Evolutionary conservation across 2,329 filamentous ascomycete species (phyloP).

Genomic region (Arthrobotrys iridis): DNA sequence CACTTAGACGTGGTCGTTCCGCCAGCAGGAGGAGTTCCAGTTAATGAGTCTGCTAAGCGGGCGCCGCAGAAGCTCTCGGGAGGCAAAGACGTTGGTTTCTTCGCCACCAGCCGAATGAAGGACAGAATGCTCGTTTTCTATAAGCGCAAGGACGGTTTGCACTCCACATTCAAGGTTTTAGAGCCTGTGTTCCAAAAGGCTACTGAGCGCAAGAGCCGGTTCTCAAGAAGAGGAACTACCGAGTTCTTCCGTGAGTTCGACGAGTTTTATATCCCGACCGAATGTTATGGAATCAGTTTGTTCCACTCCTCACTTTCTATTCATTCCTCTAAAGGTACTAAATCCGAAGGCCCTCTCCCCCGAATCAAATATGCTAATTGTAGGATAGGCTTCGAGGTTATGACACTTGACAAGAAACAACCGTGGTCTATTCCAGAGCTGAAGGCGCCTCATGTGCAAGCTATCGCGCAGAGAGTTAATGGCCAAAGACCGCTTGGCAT

Average conservation of each 20-base stretch:
- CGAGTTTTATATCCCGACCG: constrained; percentile 96
- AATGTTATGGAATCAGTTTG: constrained; percentile 93
- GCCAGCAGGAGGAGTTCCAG: constrained; percentile 52
- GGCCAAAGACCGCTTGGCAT: constrained; percentile 90
- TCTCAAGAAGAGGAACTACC: constrained; percentile 76
- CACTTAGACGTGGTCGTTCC: constrained; percentile 85
- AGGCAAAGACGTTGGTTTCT: constrained; percentile 93
- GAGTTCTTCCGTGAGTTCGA: constrained; percentile 98
- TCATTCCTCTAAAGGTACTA: constrained; percentile 79
- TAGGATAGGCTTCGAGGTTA: constrained; percentile 75
- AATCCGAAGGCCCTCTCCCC: background rate
- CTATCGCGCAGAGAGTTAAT: constrained; percentile 82
- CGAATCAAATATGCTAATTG: constrained; percentile 3
- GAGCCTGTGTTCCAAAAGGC: constrained; percentile 96
- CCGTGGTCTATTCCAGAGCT: constrained; percentile 93
- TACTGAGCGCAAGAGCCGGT: constrained; percentile 79
- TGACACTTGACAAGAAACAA: constrained; percentile 96
- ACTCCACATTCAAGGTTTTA: constrained; percentile 94
- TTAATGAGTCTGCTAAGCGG: constrained; percentile 62
- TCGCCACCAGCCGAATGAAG: constrained; percentile 96
- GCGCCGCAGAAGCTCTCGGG: constrained; percentile 91
- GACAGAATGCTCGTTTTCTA: constrained; percentile 94
- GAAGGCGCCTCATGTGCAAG: constrained; percentile 72
- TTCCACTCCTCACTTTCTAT: constrained; percentile 96
- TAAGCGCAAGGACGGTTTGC: constrained; percentile 91